Percentiles rank a stretch among this genome's conserved stretches.
phyloP scores from a whole-genome alignment of 768 basidiomycete genomes.

The Lactifluus pinguis region DNA sequence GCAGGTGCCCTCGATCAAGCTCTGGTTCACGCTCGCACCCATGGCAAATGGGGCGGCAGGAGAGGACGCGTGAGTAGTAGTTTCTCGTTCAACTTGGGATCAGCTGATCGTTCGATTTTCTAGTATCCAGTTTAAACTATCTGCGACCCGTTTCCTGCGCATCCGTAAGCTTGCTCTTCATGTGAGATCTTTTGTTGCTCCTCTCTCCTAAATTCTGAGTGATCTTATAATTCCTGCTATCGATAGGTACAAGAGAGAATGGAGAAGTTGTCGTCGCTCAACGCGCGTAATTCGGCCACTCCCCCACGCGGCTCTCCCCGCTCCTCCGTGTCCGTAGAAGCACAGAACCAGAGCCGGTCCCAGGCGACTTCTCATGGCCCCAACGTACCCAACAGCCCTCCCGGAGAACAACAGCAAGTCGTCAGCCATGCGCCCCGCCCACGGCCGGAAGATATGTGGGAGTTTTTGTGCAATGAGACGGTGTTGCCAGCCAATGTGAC shows the following conservation, averaged over 20 bases:
- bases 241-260: constrained; percentile 76
- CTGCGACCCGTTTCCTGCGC: constrained; percentile 78
- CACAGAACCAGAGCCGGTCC: constrained; percentile 15
- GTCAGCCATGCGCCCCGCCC: constrained; percentile 16
- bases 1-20: constrained; percentile 49
- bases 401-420: constrained; percentile 21
- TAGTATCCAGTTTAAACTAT: constrained; percentile 75
- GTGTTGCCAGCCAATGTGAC: constrained; percentile 82
- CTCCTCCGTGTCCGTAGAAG: constrained; percentile 34
- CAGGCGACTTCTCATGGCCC: constrained; percentile 1
- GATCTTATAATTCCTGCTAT: constrained; percentile 4
- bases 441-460: constrained; percentile 56
- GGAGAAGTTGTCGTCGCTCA: constrained; percentile 39
- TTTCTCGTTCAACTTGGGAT: background rate
- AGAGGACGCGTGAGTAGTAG: constrained; percentile 52
- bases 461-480: constrained; percentile 83
- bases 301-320: constrained; percentile 19
- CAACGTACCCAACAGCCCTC: constrained; percentile 15
- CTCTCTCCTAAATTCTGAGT: background rate
- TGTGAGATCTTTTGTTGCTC: constrained; percentile 36
- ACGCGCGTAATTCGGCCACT: constrained; percentile 22
- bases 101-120: background rate
- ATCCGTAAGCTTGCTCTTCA: constrained; percentile 78
- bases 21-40: constrained; percentile 86
- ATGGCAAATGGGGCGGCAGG: constrained; percentile 51